Conservation (phyloP, 2,329 filamentous ascomycete genomes). For the Pseudogymnoascus sp. region DNA sequence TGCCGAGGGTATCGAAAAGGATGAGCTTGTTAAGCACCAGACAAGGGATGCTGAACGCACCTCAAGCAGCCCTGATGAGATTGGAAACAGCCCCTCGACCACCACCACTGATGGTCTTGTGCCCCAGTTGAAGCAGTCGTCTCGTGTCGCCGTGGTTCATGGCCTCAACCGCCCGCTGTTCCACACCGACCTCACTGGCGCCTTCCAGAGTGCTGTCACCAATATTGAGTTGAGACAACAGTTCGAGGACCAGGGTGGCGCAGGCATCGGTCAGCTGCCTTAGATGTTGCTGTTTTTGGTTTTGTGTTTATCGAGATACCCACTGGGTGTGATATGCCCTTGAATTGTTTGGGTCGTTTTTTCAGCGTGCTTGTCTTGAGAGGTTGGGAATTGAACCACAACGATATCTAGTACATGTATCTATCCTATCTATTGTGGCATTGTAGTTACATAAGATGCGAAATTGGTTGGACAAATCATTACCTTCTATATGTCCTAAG, state of each 20-base stretch:
- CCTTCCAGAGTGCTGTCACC: slow-evolving; percentile 76
- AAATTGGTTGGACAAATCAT: background rate
- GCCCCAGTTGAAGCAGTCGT: slow-evolving; percentile 31
- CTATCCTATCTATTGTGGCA: background rate
- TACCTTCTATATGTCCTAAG: background rate
- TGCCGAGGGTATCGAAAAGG: slow-evolving; percentile 58
- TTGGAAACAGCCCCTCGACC: background rate
- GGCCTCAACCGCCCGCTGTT: slow-evolving; percentile 88
- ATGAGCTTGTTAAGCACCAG: slow-evolving; percentile 25
- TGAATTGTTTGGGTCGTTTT: slow-evolving; percentile 8
- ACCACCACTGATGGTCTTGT: slow-evolving; percentile 19
- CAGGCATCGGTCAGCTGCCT: slow-evolving; percentile 18
- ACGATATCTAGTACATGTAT: background rate
- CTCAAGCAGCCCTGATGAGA: background rate
- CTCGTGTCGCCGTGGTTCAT: slow-evolving; percentile 59
- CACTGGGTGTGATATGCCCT: background rate
- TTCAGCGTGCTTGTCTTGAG: slow-evolving; percentile 1
- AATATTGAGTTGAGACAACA: slow-evolving; percentile 58
- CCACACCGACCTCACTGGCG: slow-evolving; percentile 85
- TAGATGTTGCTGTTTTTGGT: slow-evolving; percentile 9
- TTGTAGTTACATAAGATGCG: background rate
- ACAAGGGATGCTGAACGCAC: slow-evolving; percentile 14
- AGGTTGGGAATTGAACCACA: background rate
- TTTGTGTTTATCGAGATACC: slow-evolving; percentile 6
- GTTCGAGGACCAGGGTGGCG: slow-evolving; percentile 24